These are phyloP conservation scores for Syzygium syzygioides DNA, from an alignment of 441 rosid genomes.

Conservation along the genomic window DNA sequence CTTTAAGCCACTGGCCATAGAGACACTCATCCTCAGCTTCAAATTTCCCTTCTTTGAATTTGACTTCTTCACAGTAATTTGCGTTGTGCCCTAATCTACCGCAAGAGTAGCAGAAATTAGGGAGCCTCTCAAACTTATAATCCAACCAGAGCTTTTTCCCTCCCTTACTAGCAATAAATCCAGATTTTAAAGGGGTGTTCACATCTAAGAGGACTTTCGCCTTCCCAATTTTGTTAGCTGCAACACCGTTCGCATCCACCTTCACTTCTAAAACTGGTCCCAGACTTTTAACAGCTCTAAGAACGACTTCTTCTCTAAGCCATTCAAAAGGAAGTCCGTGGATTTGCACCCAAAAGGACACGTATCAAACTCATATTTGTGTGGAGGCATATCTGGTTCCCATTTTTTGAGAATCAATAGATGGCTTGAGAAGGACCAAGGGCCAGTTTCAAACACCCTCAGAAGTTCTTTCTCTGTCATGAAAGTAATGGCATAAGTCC, in stretches of 20 bases:
- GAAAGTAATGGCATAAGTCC: too few species aligned
- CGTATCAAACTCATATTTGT: too few species aligned
- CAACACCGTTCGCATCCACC: background rate
- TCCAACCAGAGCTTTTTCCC: background rate
- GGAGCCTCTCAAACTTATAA: background rate
- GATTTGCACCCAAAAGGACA: background rate
- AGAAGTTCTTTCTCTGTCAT: background rate
- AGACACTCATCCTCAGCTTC: background rate
- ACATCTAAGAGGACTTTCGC: background rate
- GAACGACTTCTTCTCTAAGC: background rate
- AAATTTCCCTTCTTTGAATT: background rate
- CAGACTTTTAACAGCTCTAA: background rate
- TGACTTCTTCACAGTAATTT: background rate
- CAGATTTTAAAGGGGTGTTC: background rate
- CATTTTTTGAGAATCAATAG: too few species aligned
- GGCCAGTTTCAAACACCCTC: background rate
- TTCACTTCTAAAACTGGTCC: background rate
- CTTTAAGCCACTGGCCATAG: background rate
- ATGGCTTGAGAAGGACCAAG: background rate
- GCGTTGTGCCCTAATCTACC: background rate
- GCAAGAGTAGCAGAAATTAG: background rate
- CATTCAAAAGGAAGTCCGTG: background rate
- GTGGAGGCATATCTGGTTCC: background rate
- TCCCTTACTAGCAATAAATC: background rate
- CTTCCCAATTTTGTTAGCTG: background rate